A percentile compares a stretch with the other conserved stretches of the same genome.
These are phyloP conservation scores for Zygosaccharomyces bailii DNA, from an alignment of 805 yeast species.

Conservation along the genomic window DNA sequence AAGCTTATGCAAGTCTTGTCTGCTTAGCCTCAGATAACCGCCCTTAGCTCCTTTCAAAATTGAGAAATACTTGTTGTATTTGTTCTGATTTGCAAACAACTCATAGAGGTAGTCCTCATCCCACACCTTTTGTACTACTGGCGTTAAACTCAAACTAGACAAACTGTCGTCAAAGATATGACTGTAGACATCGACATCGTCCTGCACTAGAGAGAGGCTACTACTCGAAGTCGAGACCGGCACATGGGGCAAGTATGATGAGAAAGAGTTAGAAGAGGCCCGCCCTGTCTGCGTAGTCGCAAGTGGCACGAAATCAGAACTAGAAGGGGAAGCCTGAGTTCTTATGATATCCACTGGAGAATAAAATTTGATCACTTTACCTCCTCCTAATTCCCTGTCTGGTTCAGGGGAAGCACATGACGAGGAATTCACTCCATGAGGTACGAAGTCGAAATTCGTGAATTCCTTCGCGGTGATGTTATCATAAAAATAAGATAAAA, in stretches of 20 bases:
- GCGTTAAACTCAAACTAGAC: constrained; percentile 13
- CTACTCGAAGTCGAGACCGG: constrained; percentile 18
- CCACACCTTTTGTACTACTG: constrained; percentile 15
- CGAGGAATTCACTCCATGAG: constrained; percentile 6
- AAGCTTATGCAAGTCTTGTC: constrained; percentile 28
- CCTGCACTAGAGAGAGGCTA: constrained; percentile 16
- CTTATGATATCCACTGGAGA: constrained; percentile 25
- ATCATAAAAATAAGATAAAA: constrained; percentile 58
- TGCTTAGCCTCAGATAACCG: constrained; percentile 34
- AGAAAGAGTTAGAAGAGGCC: constrained; percentile 26
- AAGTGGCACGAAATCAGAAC: constrained; percentile 11
- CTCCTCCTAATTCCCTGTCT: constrained; percentile 1
- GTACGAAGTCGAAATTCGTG: constrained; percentile 27
- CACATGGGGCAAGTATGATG: constrained; percentile 24
- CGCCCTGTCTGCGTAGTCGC: constrained; percentile 12
- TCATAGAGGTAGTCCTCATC: constrained; percentile 8
- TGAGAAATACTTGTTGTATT: constrained; percentile 23
- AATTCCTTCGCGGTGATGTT: constrained; percentile 62
- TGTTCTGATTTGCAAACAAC: constrained; percentile 11
- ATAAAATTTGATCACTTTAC: constrained; percentile 13
- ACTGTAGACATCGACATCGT: constrained; percentile 29
- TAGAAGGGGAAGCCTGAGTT: constrained; percentile 7
- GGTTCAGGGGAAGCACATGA: constrained; percentile 5
- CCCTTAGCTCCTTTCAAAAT: constrained; percentile 33
- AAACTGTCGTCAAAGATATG: constrained; percentile 25